These are phyloP conservation scores for Trichoderma sp. DNA, from an alignment of 2,329 filamentous ascomycete species.

Conservation along the genomic window DNA sequence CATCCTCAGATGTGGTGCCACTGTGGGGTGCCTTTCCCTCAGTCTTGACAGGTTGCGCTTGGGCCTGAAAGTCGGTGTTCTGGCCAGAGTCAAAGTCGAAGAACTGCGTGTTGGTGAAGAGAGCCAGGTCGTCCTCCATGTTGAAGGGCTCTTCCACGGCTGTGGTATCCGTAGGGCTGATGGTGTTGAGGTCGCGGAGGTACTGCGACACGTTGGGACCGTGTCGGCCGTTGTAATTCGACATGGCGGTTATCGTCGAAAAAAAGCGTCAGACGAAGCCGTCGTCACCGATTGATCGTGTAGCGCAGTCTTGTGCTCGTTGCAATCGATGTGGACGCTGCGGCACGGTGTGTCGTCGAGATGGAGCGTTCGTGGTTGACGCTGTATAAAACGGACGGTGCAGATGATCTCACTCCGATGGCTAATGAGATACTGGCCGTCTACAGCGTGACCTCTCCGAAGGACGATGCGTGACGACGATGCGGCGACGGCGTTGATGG, in stretches of 20 bases:
- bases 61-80: conserved; percentile 55
- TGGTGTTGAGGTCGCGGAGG: conserved; percentile 78
- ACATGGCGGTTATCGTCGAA: conserved; percentile 48
- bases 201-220: conserved; percentile 88
- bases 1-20: conserved; percentile 38
- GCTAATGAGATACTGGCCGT: background rate
- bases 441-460: background rate
- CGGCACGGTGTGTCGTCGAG: background rate
- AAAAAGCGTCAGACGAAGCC: background rate
- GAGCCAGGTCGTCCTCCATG: conserved; percentile 68
- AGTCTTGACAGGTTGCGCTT: conserved; percentile 47
- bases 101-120: conserved; percentile 81
- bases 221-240: conserved; percentile 71
- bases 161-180: conserved; percentile 56
- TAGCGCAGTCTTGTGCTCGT: background rate
- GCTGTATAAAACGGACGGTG: background rate
- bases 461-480: background rate
- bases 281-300: background rate
- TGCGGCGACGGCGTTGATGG: background rate
- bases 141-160: conserved; percentile 57
- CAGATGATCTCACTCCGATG: background rate
- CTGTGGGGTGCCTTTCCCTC: conserved; percentile 35
- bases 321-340: background rate
- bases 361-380: background rate
- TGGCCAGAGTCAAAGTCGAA: conserved; percentile 72